Percentiles rank a stretch among this genome's conserved stretches.
Conservation (phyloP, 352 stramenopile genomes). For the Phytophthora boehmeriae region DNA sequence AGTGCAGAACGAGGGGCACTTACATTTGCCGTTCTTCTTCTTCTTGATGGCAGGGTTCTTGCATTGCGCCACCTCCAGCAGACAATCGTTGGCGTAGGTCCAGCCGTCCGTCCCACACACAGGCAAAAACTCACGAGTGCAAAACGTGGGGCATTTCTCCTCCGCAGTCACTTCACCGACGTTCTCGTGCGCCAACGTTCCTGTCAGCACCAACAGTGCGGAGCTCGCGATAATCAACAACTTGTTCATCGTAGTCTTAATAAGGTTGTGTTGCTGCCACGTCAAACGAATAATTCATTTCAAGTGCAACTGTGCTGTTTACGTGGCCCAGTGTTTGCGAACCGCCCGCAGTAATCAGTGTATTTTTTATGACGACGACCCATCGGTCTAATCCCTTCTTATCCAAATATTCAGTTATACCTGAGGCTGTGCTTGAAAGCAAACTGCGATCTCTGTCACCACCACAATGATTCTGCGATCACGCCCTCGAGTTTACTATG, state of each 20-base stretch:
- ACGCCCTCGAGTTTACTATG: neutral
- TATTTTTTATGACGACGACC: too few species aligned
- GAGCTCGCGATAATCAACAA: too few species aligned
- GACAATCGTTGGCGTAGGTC: neutral
- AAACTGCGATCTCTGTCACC: neutral
- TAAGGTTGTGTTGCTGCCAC: too few species aligned
- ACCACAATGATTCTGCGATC: neutral
- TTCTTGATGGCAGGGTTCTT: neutral
- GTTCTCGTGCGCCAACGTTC: constrained; percentile 1
- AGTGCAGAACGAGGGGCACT: neutral
- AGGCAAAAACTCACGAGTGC: constrained; percentile 6
- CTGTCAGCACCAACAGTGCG: too few species aligned
- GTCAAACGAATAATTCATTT: too few species aligned
- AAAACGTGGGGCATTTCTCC: constrained; percentile 11
- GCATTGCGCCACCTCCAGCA: neutral
- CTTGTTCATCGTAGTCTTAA: too few species aligned
- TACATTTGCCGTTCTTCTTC: neutral
- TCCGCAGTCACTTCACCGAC: constrained; percentile 2
- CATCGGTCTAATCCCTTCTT: too few species aligned
- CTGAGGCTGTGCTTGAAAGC: too few species aligned
- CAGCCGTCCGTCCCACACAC: neutral
- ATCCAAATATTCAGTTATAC: too few species aligned
- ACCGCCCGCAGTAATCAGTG: too few species aligned
- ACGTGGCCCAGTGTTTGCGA: too few species aligned
- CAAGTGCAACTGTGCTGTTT: too few species aligned